Evolutionary conservation across 2,329 filamentous ascomycete species (phyloP), one percentile per base, ranked within the genome.

Genomic region (Albophoma yamanashiensis): DNA sequence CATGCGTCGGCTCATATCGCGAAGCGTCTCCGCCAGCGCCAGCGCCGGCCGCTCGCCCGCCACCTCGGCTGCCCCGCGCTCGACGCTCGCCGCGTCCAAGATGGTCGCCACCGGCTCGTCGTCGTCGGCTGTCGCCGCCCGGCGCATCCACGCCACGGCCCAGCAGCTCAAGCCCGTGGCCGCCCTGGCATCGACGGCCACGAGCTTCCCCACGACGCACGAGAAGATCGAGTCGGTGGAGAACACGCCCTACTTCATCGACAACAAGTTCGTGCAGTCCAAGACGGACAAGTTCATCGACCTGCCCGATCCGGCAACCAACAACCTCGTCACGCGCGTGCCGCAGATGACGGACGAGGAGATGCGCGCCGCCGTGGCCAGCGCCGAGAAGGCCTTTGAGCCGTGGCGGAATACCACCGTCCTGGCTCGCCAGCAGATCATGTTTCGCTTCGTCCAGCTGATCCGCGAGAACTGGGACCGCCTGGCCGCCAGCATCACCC

Each of bases 391-490:
- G 75, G 90, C 90, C 1, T 93, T 91, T 73, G 83, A 86, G 64
- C 79, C 79, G 57, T 94, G 90, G 90, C 84, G 79, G 79, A 67
- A 79, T 81, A 92, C 85, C 34, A 89, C 85, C 71, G 78, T 93
- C 64, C 80, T 94, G 65, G 78, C 83, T 63, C 82, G 89, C 64
- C 90, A 94, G 79, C 85, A 90, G 76, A 87, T 93, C 76, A 91
- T 93, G 88, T 93, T 94, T 81, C 89, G 88, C 74, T 92, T 91
- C 69, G 89, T 91, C 40, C 81, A 82, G 39, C 78, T 94, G 69
- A 91, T 94, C 71, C 81, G 89, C 58, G 87, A 92, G 76, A 88
- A 94, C 77, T 92, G 89, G 89, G 90, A 94, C 73, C 82, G 90
- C 22, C 77, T 94, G 65, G 90, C 90, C 20, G 89, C 90, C 15